Percentiles rank a stretch among this genome's conserved stretches.
Conservation (phyloP, 352 stramenopile genomes). For the Hyaloperonospora arabidopsidis region DNA sequence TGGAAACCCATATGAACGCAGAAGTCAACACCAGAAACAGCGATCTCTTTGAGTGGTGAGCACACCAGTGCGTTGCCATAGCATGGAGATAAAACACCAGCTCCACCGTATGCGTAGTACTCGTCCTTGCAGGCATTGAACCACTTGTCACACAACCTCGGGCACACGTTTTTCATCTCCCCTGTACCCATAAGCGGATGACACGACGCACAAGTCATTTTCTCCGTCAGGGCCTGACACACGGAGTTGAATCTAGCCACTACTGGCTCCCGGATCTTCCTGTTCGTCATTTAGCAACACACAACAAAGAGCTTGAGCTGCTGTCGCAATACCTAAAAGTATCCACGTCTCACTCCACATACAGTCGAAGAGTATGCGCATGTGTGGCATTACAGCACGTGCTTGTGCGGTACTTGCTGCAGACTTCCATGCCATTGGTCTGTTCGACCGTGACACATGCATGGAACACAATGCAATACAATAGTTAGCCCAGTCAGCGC, state of each 20-base stretch:
- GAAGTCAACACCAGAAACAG: conserved; percentile 46
- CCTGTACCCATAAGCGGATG: conserved; percentile 72
- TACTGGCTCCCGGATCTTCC: conserved; percentile 71
- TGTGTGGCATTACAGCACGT: conserved; percentile 80
- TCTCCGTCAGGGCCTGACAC: conserved; percentile 52
- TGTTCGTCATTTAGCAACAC: conserved; percentile 13
- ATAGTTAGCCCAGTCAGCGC: conserved; percentile 1
- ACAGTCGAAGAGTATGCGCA: conserved; percentile 51
- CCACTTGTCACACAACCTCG: conserved; percentile 69
- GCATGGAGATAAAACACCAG: conserved; percentile 57
- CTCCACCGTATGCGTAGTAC: conserved; percentile 61
- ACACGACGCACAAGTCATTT: conserved; percentile 76
- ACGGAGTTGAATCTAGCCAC: conserved; percentile 64
- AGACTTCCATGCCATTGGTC: conserved; percentile 64
- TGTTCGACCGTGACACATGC: conserved; percentile 11
- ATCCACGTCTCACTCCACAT: conserved; percentile 11
- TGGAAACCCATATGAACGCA: conserved; percentile 78
- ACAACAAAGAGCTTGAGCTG: conserved; percentile 1
- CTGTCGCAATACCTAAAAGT: conserved; percentile 1
- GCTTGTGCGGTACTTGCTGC: conserved; percentile 72
- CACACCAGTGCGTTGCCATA: conserved; percentile 80
- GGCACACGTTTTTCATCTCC: conserved; percentile 68
- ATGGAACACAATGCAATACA: conserved; percentile 2
- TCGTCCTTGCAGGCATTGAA: conserved; percentile 60
- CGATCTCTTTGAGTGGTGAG: conserved; percentile 58